Evolutionary conservation across 208 protist genomes (phyloP).

Genomic region (Crithidia fasciculata): DNA sequence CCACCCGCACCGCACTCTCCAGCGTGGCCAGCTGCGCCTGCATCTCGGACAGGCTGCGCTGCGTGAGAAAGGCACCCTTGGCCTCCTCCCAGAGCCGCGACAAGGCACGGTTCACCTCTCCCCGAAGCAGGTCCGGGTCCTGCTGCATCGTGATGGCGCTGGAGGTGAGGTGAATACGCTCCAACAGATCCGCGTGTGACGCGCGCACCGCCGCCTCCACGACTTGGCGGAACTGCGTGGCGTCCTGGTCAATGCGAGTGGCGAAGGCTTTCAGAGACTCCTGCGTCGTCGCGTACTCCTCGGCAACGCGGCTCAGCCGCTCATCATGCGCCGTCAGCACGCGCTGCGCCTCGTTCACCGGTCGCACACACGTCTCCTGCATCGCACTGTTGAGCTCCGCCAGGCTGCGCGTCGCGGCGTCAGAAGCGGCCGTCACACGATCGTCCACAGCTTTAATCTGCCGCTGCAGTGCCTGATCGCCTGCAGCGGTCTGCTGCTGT

Average conservation of each 20-base stretch:
- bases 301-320: slow-evolving; percentile 27
- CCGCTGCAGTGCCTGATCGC: slow-evolving; percentile 44
- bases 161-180: slow-evolving; percentile 65
- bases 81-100: slow-evolving; percentile 75
- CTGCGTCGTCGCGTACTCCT: slow-evolving; percentile 49
- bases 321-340: slow-evolving; percentile 38
- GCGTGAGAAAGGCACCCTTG: slow-evolving; percentile 56
- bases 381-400: slow-evolving; percentile 24
- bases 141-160: slow-evolving; percentile 39
- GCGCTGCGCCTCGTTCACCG: slow-evolving; percentile 43
- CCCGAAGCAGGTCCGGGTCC: slow-evolving; percentile 55
- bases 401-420: slow-evolving; percentile 38
- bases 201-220: slow-evolving; percentile 71
- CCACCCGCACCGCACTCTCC: slow-evolving; percentile 74
- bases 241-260: slow-evolving; percentile 57
- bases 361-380: slow-evolving; percentile 48
- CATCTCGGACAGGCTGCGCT: slow-evolving; percentile 53
- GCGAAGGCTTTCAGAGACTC: slow-evolving; percentile 59
- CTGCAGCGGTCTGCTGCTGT: slow-evolving; percentile 34
- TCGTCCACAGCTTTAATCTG: slow-evolving; percentile 48
- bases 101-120: slow-evolving; percentile 65
- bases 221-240: slow-evolving; percentile 54
- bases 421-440: slow-evolving; percentile 28
- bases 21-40: slow-evolving; percentile 63
- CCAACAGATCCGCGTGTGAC: slow-evolving; percentile 76